These are phyloP conservation scores for Lactifluus volemus DNA, from an alignment of 768 basidiomycete genomes.

Conservation along the genomic window DNA sequence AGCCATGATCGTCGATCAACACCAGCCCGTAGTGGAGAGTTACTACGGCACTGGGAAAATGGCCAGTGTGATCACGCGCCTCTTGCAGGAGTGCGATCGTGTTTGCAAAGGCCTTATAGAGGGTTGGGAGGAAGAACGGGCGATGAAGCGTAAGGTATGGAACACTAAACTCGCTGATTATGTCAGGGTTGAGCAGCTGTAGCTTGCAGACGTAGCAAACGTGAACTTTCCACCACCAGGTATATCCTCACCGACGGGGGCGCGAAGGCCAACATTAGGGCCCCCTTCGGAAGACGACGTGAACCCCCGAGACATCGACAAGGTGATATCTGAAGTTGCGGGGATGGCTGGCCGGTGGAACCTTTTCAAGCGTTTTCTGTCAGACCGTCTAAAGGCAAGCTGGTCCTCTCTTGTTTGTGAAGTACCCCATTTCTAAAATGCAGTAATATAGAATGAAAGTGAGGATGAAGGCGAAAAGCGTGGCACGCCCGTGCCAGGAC, in stretches of 20 bases:
- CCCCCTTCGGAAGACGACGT: conserved; percentile 43
- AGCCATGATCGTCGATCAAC: conserved; percentile 93
- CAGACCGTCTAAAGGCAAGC: conserved; percentile 59
- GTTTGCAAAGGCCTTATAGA: conserved; percentile 67
- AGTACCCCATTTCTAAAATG: background rate
- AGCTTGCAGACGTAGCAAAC: conserved; percentile 31
- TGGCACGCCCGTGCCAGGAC: background rate
- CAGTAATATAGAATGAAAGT: background rate
- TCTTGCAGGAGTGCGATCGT: conserved; percentile 81
- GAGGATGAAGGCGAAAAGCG: background rate
- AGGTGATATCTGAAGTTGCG: conserved; percentile 76
- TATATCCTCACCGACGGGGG: conserved; percentile 7
- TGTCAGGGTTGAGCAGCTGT: conserved; percentile 8
- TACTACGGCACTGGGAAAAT: conserved; percentile 92
- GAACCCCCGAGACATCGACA: conserved; percentile 90
- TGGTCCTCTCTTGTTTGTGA: background rate
- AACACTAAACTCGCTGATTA: background rate
- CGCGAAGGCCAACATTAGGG: conserved; percentile 1
- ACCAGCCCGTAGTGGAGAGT: conserved; percentile 95
- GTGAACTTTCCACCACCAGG: conserved; percentile 21
- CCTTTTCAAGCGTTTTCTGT: conserved; percentile 80
- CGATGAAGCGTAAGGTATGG: conserved; percentile 67
- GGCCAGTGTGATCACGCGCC: conserved; percentile 61
- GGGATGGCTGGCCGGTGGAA: conserved; percentile 91
- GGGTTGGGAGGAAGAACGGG: conserved; percentile 88